Evolutionary conservation across 169 alveolate genomes (phyloP).

Genomic region (Eimeria praecox): DNA sequence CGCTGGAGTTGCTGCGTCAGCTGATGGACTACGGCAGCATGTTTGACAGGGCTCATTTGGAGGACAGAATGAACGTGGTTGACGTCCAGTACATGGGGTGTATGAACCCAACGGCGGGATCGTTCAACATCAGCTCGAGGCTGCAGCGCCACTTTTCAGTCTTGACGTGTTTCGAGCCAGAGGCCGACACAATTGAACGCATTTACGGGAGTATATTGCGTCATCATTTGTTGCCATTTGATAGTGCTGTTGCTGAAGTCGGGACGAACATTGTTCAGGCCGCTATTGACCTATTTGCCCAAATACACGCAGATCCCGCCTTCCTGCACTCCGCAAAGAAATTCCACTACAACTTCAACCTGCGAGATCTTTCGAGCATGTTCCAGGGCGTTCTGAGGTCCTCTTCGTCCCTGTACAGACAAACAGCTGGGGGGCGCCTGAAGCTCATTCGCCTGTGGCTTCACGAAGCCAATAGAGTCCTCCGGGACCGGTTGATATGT

Average conservation of each 20-base stretch:
- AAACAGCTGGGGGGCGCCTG: constrained; percentile 88
- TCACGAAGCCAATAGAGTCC: constrained; percentile 96
- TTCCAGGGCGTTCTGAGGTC: constrained; percentile 95
- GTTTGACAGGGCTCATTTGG: constrained; percentile 81
- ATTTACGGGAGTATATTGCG: constrained; percentile 92
- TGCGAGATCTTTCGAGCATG: constrained; percentile 95
- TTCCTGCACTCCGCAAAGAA: constrained; percentile 95
- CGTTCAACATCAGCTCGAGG: constrained; percentile 95
- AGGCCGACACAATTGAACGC: constrained; percentile 90
- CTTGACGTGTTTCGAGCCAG: constrained; percentile 92
- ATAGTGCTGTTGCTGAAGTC: constrained; percentile 88
- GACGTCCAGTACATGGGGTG: constrained; percentile 97
- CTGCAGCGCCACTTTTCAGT: constrained; percentile 96
- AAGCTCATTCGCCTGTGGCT: constrained; percentile 95
- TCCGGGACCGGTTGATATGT: constrained; percentile 95
- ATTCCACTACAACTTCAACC: constrained; percentile 98
- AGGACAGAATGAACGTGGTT: constrained; percentile 94
- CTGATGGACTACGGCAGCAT: constrained; percentile 89
- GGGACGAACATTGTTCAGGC: constrained; percentile 91
- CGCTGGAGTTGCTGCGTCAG: constrained; percentile 96
- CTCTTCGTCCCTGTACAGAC: constrained; percentile 91
- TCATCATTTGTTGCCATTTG: constrained; percentile 94
- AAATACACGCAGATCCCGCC: constrained; percentile 78
- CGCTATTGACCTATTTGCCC: constrained; percentile 90
- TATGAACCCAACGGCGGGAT: constrained; percentile 97